Conservation (phyloP, 2,329 filamentous ascomycete species). For the Diaporthe ampelina region DNA sequence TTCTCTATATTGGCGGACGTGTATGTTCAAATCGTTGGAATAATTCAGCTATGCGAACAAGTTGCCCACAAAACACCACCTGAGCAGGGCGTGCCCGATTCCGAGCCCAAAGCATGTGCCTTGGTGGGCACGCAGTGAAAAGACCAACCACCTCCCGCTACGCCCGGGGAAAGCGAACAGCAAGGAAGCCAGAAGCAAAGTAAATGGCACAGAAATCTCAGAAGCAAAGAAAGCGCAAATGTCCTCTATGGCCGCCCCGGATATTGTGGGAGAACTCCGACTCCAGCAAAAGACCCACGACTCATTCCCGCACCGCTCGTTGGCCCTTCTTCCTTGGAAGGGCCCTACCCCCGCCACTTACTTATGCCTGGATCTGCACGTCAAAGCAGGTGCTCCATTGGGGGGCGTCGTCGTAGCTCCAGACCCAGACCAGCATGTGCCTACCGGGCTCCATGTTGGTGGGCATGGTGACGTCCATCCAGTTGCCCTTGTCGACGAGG, state of each 20-base stretch:
- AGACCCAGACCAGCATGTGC: slow-evolving; percentile 32
- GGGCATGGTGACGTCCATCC: slow-evolving; percentile 29
- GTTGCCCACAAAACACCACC: slow-evolving; percentile 17
- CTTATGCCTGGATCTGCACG: slow-evolving; percentile 26
- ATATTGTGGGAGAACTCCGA: slow-evolving; percentile 20
- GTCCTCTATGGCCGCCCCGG: slow-evolving; percentile 13
- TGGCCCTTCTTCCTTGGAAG: slow-evolving; percentile 9
- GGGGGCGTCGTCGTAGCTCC: slow-evolving; percentile 22
- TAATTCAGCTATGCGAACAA: slow-evolving; percentile 32
- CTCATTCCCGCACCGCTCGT: slow-evolving; percentile 22
- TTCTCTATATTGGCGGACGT: background rate
- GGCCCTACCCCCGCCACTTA: background rate
- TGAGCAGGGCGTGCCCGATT: slow-evolving; percentile 26
- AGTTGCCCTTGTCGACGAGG: slow-evolving; percentile 30
- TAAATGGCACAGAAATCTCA: slow-evolving; percentile 24
- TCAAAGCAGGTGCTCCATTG: slow-evolving; percentile 31
- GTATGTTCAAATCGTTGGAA: slow-evolving; percentile 6
- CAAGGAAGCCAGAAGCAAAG: slow-evolving; percentile 25
- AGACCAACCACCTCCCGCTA: slow-evolving; percentile 17
- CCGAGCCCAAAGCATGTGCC: slow-evolving; percentile 20
- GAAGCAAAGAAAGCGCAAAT: slow-evolving; percentile 17
- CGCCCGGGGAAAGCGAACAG: slow-evolving; percentile 1
- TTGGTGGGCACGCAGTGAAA: slow-evolving; percentile 20
- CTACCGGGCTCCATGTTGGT: slow-evolving; percentile 29
- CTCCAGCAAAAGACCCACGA: slow-evolving; percentile 21